Base-by-base conservation (phyloP, 2,329 filamentous ascomycete genomes). In the Xylariomycetidae sp. region DNA sequence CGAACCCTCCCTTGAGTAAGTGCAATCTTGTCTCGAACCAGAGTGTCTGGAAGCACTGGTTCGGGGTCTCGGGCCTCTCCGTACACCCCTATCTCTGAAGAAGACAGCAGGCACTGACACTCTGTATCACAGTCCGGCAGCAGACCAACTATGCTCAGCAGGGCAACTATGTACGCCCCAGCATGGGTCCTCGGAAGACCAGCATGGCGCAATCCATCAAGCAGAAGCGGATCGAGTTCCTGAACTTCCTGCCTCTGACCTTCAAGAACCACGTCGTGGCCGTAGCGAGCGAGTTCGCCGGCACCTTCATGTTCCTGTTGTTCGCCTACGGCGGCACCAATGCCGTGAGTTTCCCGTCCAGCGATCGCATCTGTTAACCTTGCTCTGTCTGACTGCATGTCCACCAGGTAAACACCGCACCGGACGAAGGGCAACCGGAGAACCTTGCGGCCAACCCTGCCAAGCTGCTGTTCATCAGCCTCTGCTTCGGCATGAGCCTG, bases 401-500 rank as follows among this genome's bases (percentile, higher is more conserved):
- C n/a, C n/a, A n/a, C n/a, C n/a, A n/a, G n/a, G n/a, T n/a, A 22
- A 59, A 59, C 34, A 37, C 39, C 15, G 45, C 45, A 2, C 37
- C 48, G 3, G 13, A 24, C 16, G 12, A 43, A 20, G 42, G 42
- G 8, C 39, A 47, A 16, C 43, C 44, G 9, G 34, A 33, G 14
- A 38, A 44, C n/a, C 29, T 44, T 4, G 27, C 46, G 1, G 44
- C 46, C 1, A 41, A 52, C 19, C 35, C 43, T 12, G 40, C 51
- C 10, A 43, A 43, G 29, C 41, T 64, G 25, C 42, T 62, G 13
- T 62, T 52, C 29, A 58, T 63, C 17, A 52, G 52, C 12, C 38
- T 61, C 6, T 50, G 46, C 27, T 64, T 63, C 35, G 60, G 59
- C 26, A 51, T 62, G 33, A 57, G 54, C 29, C 53, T 67, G 13